Conservation (phyloP, 2,329 filamentous ascomycete genomes). For the Akanthomyces muscarius region DNA sequence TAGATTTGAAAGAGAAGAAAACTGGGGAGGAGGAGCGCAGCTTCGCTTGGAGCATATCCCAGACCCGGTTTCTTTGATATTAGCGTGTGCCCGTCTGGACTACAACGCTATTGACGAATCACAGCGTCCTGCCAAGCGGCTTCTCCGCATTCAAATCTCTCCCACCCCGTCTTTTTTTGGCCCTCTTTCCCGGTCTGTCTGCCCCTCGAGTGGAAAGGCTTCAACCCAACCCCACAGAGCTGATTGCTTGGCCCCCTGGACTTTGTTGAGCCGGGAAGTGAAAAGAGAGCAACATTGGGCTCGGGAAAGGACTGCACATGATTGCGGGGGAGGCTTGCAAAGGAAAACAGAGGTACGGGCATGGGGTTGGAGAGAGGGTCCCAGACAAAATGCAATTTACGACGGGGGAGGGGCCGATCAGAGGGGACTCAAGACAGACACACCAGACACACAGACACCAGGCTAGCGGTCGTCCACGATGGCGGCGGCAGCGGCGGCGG, state of each 20-base stretch:
- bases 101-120: not conserved
- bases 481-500: conserved; percentile 5
- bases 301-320: too few relatives aligned
- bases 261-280: too few relatives aligned
- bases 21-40: not conserved
- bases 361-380: not conserved
- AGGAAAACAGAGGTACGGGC: too few relatives aligned
- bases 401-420: not conserved
- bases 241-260: not conserved
- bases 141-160: not conserved
- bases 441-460: not conserved
- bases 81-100: not conserved
- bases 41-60: not conserved
- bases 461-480: not conserved
- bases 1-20: not conserved
- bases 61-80: not conserved
- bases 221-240: not conserved
- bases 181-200: too few relatives aligned
- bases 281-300: too few relatives aligned
- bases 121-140: not conserved
- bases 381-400: too few relatives aligned
- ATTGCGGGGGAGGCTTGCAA: not conserved
- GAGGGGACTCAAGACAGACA: not conserved
- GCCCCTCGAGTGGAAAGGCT: not conserved
- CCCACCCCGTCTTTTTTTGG: not conserved